Conservation (phyloP, 2,329 filamentous ascomycete species). For the Annulohypoxylon truncatum region DNA sequence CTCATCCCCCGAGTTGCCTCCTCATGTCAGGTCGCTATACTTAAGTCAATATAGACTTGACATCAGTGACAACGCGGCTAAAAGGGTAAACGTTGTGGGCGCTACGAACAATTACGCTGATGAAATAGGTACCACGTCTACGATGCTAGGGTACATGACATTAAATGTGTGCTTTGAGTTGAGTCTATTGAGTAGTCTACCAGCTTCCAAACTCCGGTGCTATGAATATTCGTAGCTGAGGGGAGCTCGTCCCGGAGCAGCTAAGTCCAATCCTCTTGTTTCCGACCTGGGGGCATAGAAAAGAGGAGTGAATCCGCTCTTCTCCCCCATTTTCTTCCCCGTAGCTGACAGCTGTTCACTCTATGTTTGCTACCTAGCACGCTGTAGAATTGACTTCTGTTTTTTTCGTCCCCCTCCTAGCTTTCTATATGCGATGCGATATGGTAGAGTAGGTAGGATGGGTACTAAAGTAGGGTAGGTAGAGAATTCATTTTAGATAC, state of each 20-base stretch:
- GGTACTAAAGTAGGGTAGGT: too few species aligned
- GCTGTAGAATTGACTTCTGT: not conserved
- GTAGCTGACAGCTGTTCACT: not conserved
- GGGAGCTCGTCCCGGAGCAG: slow-evolving; percentile 1
- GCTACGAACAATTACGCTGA: not conserved
- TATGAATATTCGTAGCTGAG: not conserved
- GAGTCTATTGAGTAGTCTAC: slow-evolving; percentile 27
- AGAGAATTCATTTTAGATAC: too few species aligned
- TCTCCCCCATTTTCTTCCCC: not conserved
- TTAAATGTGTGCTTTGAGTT: slow-evolving; percentile 11
- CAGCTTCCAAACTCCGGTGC: slow-evolving; percentile 3
- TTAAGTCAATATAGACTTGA: not conserved
- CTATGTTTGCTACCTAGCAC: slow-evolving; percentile 12
- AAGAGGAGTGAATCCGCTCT: not conserved
- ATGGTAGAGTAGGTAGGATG: not conserved
- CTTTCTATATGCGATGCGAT: slow-evolving; percentile 3
- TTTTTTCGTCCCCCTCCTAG: not conserved
- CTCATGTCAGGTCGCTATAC: not conserved
- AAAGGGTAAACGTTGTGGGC: not conserved
- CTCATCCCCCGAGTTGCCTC: not conserved
- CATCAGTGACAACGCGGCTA: not conserved
- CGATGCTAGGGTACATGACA: not conserved
- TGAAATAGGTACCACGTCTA: not conserved
- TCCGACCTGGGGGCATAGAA: not conserved
- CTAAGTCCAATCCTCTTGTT: not conserved